phyloP scores from a whole-genome alignment of 140 eudicot genomes.

The Bidens hawaiensis region DNA sequence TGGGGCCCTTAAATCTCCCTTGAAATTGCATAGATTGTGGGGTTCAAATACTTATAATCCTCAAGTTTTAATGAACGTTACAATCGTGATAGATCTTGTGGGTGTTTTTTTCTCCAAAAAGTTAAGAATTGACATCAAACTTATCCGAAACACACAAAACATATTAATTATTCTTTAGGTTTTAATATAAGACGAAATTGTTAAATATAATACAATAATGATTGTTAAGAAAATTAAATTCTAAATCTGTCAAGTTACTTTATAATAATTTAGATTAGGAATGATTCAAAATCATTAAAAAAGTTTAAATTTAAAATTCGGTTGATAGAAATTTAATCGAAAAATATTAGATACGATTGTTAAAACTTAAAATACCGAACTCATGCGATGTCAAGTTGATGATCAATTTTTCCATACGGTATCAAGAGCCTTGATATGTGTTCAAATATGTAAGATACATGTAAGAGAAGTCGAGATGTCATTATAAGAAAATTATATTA shows the following conservation, averaged over 20 bases:
- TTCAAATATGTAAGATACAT: background rate
- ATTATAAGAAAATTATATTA: background rate
- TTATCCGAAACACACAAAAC: conserved; percentile 24
- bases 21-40: conserved; percentile 12
- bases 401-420: background rate
- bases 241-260: background rate
- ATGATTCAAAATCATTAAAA: background rate
- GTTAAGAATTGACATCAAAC: conserved; percentile 23
- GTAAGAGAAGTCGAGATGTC: background rate
- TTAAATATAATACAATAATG: background rate
- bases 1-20: background rate
- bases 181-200: background rate
- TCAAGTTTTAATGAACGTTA: conserved; percentile 9
- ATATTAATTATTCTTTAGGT: background rate
- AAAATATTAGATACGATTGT: too few species aligned
- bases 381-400: too few species aligned
- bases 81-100: conserved; percentile 22
- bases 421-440: background rate
- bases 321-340: too few species aligned
- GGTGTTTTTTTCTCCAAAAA: conserved; percentile 18
- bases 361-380: too few species aligned
- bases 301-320: background rate
- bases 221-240: background rate
- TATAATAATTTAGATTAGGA: background rate
- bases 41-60: conserved; percentile 14